Conservation (phyloP, 768 basidiomycete genomes). For the Pleurotus ostreatus region DNA sequence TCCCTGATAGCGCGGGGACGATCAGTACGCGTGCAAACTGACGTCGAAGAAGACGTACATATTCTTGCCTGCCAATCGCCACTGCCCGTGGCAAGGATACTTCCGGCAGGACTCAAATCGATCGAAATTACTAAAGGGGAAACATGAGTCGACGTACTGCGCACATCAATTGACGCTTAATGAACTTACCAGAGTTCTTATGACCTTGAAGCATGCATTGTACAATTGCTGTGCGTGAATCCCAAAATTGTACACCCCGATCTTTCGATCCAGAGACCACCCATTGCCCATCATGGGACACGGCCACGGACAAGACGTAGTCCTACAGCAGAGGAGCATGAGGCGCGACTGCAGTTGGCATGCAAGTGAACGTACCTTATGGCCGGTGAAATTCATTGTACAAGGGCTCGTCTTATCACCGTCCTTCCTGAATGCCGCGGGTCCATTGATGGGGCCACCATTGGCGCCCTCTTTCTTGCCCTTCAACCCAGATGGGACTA, state of each 20-base stretch:
- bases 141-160: neutral
- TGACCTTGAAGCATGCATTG: constrained; percentile 90
- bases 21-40: neutral
- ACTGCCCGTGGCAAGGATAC: constrained; percentile 30
- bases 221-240: constrained; percentile 67
- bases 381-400: constrained; percentile 72
- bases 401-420: constrained; percentile 43
- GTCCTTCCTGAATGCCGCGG: constrained; percentile 67
- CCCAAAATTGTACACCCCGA: constrained; percentile 94
- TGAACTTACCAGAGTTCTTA: constrained; percentile 47
- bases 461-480: constrained; percentile 43
- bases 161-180: no score
- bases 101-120: constrained; percentile 42
- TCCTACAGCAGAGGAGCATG: constrained; percentile 38
- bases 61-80: constrained; percentile 54
- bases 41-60: constrained; percentile 31
- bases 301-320: constrained; percentile 54
- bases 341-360: constrained; percentile 29
- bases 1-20: neutral
- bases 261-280: constrained; percentile 95
- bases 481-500: constrained; percentile 25
- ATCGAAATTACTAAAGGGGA: constrained; percentile 42
- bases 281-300: constrained; percentile 83
- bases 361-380: constrained; percentile 61
- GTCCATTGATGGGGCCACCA: constrained; percentile 24